Base-by-base conservation (phyloP, 2,329 filamentous ascomycete genomes). In the Colletotrichum ledebouriae region DNA sequence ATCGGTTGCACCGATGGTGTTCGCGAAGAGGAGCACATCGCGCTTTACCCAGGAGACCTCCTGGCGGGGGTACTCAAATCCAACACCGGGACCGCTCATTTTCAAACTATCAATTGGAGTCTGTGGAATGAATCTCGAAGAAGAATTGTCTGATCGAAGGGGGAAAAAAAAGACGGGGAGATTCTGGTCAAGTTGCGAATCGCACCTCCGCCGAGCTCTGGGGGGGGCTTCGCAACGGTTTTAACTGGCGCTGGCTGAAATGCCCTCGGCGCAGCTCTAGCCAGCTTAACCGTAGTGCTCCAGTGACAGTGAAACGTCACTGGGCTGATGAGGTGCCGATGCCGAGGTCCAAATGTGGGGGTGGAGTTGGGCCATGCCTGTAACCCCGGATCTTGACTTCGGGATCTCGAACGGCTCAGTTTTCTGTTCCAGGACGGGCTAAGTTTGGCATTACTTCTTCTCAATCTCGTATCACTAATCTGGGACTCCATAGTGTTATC, bases 11-110 rank as follows among this genome's bases (percentile, higher is more conserved):
- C 94, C 94, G 78, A 98, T 95, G 82, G 91, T 95, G 80, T 92
- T 91, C 73, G 94, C 94, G 79, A 98, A 98, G 70, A 98, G 89
- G 70, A 98, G 85, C 41, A 90, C 89, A 84, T 98, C 94, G 72
- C 94, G 89, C 87, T 94, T 94, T 74, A 93, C 81, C 94, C 94
- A 98, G 74, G 90, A 87, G 11, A 97, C 93, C 76, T 91, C 87
- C 75, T 88, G 83, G 55, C 87, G 80, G 66, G 93, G 93, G 78
- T 92, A 97, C 80, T 96, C 88, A 81, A 94, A 94, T 75, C 94
- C 93, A 77, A 84, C 87, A 73, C 88, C 88, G 67, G 85, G 86
- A 56, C 80, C 81, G 55, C 67, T 71, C 70, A 71, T 71, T 37
- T 42, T 61, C 10, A 44, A 17, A 33, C 7, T 29, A n/a, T 10